These are phyloP conservation scores for Talaromyces funiculosus DNA, from an alignment of 2,329 filamentous ascomycete genomes.

Conservation along the genomic window DNA sequence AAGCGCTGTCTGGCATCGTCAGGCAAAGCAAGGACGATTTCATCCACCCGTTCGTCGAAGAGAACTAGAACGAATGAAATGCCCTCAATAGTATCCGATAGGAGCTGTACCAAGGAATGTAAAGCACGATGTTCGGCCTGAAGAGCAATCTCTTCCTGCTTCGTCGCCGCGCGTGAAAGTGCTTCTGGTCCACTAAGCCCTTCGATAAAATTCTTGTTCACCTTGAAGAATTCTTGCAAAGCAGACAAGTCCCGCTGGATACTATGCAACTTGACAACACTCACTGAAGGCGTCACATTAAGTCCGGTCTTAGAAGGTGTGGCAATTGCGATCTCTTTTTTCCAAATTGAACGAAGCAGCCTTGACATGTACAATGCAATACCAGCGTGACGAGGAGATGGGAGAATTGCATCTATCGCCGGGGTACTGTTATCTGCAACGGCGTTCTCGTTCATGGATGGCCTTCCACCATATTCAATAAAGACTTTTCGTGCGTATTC, in stretches of 20 bases:
- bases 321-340: constrained; percentile 63
- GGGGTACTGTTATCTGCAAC: constrained; percentile 55
- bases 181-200: constrained; percentile 88
- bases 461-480: constrained; percentile 86
- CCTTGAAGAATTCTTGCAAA: constrained; percentile 72
- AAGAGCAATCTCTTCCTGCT: constrained; percentile 85
- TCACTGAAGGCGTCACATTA: constrained; percentile 62
- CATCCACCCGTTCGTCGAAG: constrained; percentile 86
- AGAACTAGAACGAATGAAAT: constrained; percentile 94
- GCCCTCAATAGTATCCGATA: constrained; percentile 88
- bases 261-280: constrained; percentile 61
- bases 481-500: constrained; percentile 82
- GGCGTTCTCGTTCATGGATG: constrained; percentile 74
- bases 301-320: constrained; percentile 34
- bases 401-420: constrained; percentile 73
- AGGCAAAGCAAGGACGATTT: constrained; percentile 74
- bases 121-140: constrained; percentile 93
- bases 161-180: constrained; percentile 67
- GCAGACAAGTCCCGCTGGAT: constrained; percentile 77
- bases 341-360: constrained; percentile 86
- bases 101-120: constrained; percentile 75
- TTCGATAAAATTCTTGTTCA: constrained; percentile 88
- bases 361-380: constrained; percentile 82
- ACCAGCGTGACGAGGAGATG: constrained; percentile 84
- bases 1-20: constrained; percentile 64